Conservation (phyloP, 2,329 filamentous ascomycete genomes). For the Stylonectria norvegica region DNA sequence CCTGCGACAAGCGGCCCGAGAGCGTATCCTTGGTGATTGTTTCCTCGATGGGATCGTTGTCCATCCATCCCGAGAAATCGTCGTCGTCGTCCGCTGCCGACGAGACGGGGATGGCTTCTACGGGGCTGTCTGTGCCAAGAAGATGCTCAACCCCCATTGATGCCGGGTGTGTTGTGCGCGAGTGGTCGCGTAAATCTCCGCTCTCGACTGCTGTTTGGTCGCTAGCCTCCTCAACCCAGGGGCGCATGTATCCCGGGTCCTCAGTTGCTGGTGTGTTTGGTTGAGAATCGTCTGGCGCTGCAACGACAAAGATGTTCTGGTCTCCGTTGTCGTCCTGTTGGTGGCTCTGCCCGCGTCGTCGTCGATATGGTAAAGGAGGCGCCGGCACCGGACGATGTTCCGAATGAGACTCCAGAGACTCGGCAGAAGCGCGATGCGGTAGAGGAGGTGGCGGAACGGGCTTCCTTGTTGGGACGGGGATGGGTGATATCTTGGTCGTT, state of each 20-base stretch:
- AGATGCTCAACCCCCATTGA: slow-evolving; percentile 10
- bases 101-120: slow-evolving; percentile 17
- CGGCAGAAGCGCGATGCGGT: slow-evolving; percentile 5
- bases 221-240: slow-evolving; percentile 14
- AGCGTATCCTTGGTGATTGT: slow-evolving; percentile 20
- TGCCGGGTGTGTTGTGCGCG: slow-evolving; percentile 8
- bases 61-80: slow-evolving; percentile 37
- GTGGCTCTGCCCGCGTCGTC: slow-evolving; percentile 35
- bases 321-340: slow-evolving; percentile 36
- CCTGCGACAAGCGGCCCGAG: slow-evolving; percentile 12
- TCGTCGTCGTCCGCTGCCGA: slow-evolving; percentile 27
- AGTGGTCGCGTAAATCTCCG: slow-evolving; percentile 13
- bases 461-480: slow-evolving; percentile 62
- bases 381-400: slow-evolving; percentile 16
- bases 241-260: slow-evolving; percentile 20
- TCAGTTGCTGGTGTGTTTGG: slow-evolving; percentile 49
- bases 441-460: slow-evolving; percentile 46
- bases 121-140: slow-evolving; percentile 4
- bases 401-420: slow-evolving; percentile 27
- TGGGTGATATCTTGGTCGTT: slow-evolving; percentile 55
- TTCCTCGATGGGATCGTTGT: slow-evolving; percentile 27
- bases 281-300: slow-evolving; percentile 61
- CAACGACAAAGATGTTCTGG: slow-evolving; percentile 60
- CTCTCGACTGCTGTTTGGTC: slow-evolving; percentile 15
- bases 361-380: slow-evolving; percentile 35